Evolutionary conservation across 1,284 basidiomycete genomes (phyloP), one percentile per base, ranked within the genome.

Genomic region (Dichomitus squalens): DNA sequence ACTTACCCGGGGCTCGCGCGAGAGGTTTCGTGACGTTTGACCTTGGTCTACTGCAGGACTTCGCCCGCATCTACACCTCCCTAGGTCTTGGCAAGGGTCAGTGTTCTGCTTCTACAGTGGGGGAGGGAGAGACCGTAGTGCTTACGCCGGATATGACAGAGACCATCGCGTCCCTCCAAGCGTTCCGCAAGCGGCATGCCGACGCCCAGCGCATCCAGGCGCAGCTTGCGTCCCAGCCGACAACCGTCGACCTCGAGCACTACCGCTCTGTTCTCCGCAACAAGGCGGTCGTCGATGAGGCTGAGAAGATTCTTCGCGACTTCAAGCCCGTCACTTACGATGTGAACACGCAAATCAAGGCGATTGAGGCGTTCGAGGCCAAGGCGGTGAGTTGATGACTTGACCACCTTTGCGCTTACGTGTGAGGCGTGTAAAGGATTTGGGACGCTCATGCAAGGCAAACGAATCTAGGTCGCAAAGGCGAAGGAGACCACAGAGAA

Each of bases 241-340:
- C 90, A 33, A 90, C 92, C 35, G 83, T 93, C 64, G 95, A 99
- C 81, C 82, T 99, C 70, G 80, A 87, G 31, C 87, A 96, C 79
- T 99, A 99, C 84, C 92, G 93, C 70, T 84, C 86, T 31, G 77
- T 95, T 33, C 80, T 99, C 66, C 95, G 95, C 85, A 98, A 99
- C 82, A 88, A 92, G 75, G 87, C 88, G 52, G 85, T 98, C 64
- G 88, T 98, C 59, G 88, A 92, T 68, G 92, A 98, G 75, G 93
- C 93, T 11, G 95, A 98, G 81, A 97, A 95, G 81, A 77, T 92
- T 60, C 75, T 98, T 68, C 86, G 82, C 63, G 86, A 87, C 39
- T 99, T 98, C 85, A 97, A 97, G 82, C 94, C 97, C 31, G 89
- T 95, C 58, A 91, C 92, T n/a, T 98, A 98, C 78, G 96, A 99